Evolutionary conservation across 2,329 filamentous ascomycete genomes (phyloP), one percentile per base, ranked within the genome.

Genomic region (Colletotrichum sidae): DNA sequence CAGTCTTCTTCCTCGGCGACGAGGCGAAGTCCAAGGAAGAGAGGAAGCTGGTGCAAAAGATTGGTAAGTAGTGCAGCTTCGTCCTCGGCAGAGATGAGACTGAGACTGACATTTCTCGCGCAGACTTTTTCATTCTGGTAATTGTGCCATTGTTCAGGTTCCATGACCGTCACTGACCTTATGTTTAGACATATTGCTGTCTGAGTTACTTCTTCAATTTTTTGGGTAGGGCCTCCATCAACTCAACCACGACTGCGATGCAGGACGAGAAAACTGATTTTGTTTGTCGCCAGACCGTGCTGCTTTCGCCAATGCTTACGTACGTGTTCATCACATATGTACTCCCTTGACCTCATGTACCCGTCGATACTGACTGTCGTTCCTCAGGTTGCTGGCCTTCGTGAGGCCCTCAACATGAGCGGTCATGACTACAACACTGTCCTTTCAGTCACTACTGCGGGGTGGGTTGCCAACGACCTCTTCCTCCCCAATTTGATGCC

Each of bases 391-490:
- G 87, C 86, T 6, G 86, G 86, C 0, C 76, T 90, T 6, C 82
- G 86, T 55, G 80, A 80, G 39, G 86, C 89, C 47, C 80, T 91
- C 6, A 69, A 78, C 0, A 74, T 91, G 45, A 74, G 70, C 6
- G 83, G 83, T 17, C 86, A 88, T 68, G 87, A 90, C 69, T 91
- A 89, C 77, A 91, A 91, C 65, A 74, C 77, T 8, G 79, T 90
- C 0, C 79, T 91, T 2, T 87, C 86, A 4, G 72, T 86, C 55
- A 68, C 67, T 1, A 68, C 67, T 2, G 67, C 67, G 9, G 58
- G 66, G 66, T 63, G 53, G 38, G 62, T 17, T 8, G 15, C 37
- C 1, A 3, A 2, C 1, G 4, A 9, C 1, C 35, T 2, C n/a
- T 5, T n/a, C 15, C 1, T 12, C 7, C 15, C 12, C 35, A 3